Evolutionary conservation across 768 basidiomycete species (phyloP).

Genomic region (Tephrocybe sp.): DNA sequence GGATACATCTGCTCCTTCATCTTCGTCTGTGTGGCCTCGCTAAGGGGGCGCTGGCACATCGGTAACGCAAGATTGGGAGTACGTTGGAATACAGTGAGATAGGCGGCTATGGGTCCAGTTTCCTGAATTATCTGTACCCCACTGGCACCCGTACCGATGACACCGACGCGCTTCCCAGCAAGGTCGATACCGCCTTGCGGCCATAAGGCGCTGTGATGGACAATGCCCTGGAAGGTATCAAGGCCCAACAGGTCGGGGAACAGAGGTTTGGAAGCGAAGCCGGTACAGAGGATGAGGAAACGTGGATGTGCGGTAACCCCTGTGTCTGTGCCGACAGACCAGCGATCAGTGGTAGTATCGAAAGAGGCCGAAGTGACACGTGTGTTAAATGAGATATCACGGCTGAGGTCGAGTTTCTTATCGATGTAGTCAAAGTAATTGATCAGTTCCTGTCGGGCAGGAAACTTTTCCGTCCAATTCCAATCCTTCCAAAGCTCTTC

Average conservation of each 20-base stretch:
- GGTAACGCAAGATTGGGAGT: constrained; percentile 25
- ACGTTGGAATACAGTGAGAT: constrained; percentile 29
- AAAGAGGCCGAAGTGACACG: constrained; percentile 22
- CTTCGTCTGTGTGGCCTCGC: constrained; percentile 11
- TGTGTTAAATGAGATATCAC: constrained; percentile 23
- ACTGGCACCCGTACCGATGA: constrained; percentile 27
- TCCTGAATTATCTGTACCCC: constrained; percentile 28
- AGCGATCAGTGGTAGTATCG: constrained; percentile 17
- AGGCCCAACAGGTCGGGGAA: constrained; percentile 21
- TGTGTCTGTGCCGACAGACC: constrained; percentile 20
- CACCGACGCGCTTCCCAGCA: constrained; percentile 23
- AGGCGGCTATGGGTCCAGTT: constrained; percentile 17
- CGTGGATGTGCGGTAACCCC: constrained; percentile 18
- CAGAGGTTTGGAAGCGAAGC: constrained; percentile 23
- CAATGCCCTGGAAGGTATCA: constrained; percentile 21
- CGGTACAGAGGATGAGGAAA: constrained; percentile 23
- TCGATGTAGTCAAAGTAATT: constrained; percentile 24
- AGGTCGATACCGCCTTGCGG: constrained; percentile 20
- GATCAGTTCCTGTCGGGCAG: constrained; percentile 18
- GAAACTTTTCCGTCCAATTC: constrained; percentile 19
- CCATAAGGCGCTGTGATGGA: constrained; percentile 25
- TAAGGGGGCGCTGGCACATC: constrained; percentile 20
- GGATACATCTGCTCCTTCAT: constrained; percentile 21
- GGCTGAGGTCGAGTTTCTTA: constrained; percentile 23
- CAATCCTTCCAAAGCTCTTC: constrained; percentile 27